Conservation (phyloP, 2,329 filamentous ascomycete species). For the Acarospora socialis region DNA sequence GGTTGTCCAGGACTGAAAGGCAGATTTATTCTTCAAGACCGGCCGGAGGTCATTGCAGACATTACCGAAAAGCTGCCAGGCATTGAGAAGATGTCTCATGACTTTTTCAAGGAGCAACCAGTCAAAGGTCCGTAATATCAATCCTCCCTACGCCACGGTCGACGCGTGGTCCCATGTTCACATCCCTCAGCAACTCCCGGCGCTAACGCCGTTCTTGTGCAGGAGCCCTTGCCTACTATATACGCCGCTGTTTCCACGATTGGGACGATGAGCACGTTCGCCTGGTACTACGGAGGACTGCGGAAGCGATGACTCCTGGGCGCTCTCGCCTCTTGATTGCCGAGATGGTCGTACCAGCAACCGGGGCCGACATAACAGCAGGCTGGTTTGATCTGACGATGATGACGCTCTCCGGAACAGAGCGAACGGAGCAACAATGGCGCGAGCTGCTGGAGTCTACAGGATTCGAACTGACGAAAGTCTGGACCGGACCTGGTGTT, state of each 20-base stretch:
- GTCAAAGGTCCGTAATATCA: slow-evolving; percentile 17
- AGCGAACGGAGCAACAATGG: slow-evolving; percentile 14
- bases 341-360: slow-evolving; percentile 14
- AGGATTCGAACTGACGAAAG: too few species aligned
- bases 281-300: slow-evolving; percentile 20
- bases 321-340: slow-evolving; percentile 18
- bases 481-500: too few species aligned
- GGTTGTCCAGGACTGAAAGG: slow-evolving; percentile 17
- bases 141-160: slow-evolving; percentile 1
- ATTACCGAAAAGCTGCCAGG: slow-evolving; percentile 7
- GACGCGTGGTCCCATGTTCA: neutral
- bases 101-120: slow-evolving; percentile 23
- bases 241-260: slow-evolving; percentile 26
- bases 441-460: slow-evolving; percentile 4
- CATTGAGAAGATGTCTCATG: slow-evolving; percentile 15
- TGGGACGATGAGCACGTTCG: slow-evolving; percentile 23
- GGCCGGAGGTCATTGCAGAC: slow-evolving; percentile 19
- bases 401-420: slow-evolving; percentile 15
- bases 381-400: slow-evolving; percentile 15
- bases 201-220: neutral
- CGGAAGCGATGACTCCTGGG: slow-evolving; percentile 17
- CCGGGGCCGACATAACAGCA: slow-evolving; percentile 9
- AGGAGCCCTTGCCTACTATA: slow-evolving; percentile 26
- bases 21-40: slow-evolving; percentile 23
- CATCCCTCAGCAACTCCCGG: neutral